These are phyloP conservation scores for Boletus semigastroideus DNA, from an alignment of 1,284 basidiomycete species.

Conservation along the genomic window DNA sequence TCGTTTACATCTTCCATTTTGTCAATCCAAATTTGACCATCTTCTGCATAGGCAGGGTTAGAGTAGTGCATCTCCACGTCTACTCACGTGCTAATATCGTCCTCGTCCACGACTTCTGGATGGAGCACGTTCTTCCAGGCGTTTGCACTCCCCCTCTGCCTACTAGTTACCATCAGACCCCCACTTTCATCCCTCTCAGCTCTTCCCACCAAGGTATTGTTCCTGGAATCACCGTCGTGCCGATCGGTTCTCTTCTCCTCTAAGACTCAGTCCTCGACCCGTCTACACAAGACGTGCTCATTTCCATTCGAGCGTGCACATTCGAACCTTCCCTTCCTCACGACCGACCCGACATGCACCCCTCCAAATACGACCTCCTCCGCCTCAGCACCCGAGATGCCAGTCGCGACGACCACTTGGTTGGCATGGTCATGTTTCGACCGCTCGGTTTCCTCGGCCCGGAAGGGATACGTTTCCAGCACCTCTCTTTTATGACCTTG, in stretches of 20 bases:
- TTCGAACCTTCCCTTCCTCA: background rate
- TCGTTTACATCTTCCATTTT: background rate
- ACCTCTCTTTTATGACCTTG: constrained; percentile 14
- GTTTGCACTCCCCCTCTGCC: background rate
- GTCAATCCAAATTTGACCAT: too few species aligned
- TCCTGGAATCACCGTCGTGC: background rate
- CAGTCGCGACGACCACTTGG: background rate
- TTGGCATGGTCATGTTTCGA: background rate
- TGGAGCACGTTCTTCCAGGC: background rate
- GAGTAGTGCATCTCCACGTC: constrained; percentile 15
- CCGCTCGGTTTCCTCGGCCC: constrained; percentile 3
- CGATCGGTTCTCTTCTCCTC: background rate
- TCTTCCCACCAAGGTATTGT: constrained; percentile 10
- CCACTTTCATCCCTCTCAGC: background rate
- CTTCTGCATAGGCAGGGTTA: too few species aligned
- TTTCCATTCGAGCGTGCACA: constrained; percentile 1
- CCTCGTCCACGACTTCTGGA: background rate
- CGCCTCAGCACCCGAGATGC: background rate
- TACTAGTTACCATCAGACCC: background rate
- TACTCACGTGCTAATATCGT: constrained; percentile 19
- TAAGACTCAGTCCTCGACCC: background rate
- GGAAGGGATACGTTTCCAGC: background rate
- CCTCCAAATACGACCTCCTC: background rate
- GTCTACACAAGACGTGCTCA: background rate
- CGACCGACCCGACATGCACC: background rate